Conservation (phyloP, 352 stramenopile genomes). For the Thraustochytrium striatum region DNA sequence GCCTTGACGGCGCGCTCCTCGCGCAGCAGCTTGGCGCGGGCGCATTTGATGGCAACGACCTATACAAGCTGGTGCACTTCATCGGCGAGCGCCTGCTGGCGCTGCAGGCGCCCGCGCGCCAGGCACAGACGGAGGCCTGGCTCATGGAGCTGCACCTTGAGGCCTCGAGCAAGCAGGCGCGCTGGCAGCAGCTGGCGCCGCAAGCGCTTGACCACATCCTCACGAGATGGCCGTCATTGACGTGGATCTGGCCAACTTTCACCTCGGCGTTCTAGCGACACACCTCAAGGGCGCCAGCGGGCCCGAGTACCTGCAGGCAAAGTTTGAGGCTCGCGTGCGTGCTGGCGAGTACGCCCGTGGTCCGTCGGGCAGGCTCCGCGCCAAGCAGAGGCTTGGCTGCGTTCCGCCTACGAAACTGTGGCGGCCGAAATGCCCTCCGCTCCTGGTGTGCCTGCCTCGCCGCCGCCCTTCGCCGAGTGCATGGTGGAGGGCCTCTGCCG, state of each 20-base stretch:
- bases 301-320: constrained; percentile 9
- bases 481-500: not conserved
- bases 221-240: constrained; percentile 19
- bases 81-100: constrained; percentile 42
- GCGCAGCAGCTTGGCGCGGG: constrained; percentile 10
- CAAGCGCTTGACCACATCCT: constrained; percentile 6
- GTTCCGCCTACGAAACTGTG: not conserved
- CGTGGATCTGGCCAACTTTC: constrained; percentile 41
- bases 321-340: not conserved
- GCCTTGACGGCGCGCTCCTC: constrained; percentile 25
- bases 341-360: constrained; percentile 27
- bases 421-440: too few relatives aligned
- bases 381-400: constrained; percentile 14
- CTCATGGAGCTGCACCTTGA: constrained; percentile 34
- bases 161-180: not conserved
- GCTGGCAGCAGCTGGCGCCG: not conserved
- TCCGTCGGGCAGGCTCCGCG: not conserved
- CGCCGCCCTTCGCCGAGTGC: not conserved
- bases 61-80: constrained; percentile 41
- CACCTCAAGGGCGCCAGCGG: not conserved
- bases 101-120: constrained; percentile 16
- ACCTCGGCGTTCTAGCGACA: not conserved
- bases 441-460: not conserved
- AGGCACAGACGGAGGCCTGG: constrained; percentile 7
- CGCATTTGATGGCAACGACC: not conserved